Evolutionary conservation across 305 asterid genomes (phyloP).

Genomic region (Rubia tinctorum): DNA sequence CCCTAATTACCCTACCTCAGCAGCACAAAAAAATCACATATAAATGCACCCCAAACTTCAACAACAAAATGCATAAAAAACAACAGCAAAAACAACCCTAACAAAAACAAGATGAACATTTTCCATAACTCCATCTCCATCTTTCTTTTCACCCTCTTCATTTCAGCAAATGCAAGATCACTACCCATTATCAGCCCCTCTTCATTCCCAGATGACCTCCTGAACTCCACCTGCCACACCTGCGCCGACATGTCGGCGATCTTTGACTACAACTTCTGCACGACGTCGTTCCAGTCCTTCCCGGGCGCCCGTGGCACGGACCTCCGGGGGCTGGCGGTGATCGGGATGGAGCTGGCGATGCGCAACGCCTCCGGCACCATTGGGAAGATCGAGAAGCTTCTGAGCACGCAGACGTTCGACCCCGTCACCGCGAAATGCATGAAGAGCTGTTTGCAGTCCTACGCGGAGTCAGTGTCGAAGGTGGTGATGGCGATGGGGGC

Average conservation of each 20-base stretch:
- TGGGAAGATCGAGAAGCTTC: conserved; percentile 17
- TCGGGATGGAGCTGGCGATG: conserved; percentile 24
- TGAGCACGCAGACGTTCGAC: conserved; percentile 13
- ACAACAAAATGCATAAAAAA: not conserved
- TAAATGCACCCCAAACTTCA: not conserved
- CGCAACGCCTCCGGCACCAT: conserved; percentile 27
- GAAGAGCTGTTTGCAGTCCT: conserved; percentile 24
- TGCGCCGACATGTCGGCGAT: conserved; percentile 24
- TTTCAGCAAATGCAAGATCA: not conserved
- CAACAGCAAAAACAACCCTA: not conserved
- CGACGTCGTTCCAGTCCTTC: conserved; percentile 21
- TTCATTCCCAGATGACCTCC: not conserved
- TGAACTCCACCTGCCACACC: conserved; percentile 32
- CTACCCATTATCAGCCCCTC: not conserved
- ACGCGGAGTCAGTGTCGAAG: conserved; percentile 18
- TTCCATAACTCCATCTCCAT: not conserved
- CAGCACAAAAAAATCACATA: not conserved
- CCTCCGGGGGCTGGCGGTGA: conserved; percentile 25
- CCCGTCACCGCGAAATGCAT: conserved; percentile 14
- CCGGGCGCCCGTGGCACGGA: conserved; percentile 19
- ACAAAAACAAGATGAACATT: not conserved
- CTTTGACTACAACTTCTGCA: conserved; percentile 29
- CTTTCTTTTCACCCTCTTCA: not conserved
- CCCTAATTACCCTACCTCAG: not conserved
- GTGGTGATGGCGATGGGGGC: conserved; percentile 25